Evolutionary conservation across 2,329 filamentous ascomycete genomes (phyloP).

Genomic region (Trichoderma sp.): DNA sequence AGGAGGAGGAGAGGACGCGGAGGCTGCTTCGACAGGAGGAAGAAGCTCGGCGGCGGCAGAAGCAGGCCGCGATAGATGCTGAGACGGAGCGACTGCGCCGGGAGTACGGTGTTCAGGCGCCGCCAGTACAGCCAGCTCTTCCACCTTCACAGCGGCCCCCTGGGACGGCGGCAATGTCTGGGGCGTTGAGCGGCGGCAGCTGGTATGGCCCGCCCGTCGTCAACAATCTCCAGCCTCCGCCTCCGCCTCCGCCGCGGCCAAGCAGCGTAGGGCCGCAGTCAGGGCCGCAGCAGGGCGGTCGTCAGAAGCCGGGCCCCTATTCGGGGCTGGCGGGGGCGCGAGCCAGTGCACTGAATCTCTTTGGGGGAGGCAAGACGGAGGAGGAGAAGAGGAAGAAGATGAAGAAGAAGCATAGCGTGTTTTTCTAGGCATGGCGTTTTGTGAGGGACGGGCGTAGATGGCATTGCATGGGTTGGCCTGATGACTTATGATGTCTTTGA

Average conservation of each 20-base stretch:
- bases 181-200: slow-evolving; percentile 27
- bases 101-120: slow-evolving; percentile 64
- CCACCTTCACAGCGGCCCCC: slow-evolving; percentile 42
- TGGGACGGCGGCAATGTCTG: slow-evolving; percentile 19
- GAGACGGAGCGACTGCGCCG: slow-evolving; percentile 81
- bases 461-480: background rate
- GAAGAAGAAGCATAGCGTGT: slow-evolving; percentile 53
- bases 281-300: slow-evolving; percentile 14
- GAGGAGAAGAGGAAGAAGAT: slow-evolving; percentile 47
- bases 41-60: slow-evolving; percentile 54
- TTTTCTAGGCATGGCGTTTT: slow-evolving; percentile 41
- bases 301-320: slow-evolving; percentile 33
- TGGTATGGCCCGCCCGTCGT: slow-evolving; percentile 30
- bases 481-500: background rate
- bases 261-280: slow-evolving; percentile 47
- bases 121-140: slow-evolving; percentile 33
- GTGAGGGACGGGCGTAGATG: background rate
- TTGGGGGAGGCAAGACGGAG: slow-evolving; percentile 41
- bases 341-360: slow-evolving; percentile 51
- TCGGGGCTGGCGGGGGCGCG: slow-evolving; percentile 46
- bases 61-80: slow-evolving; percentile 65
- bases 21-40: slow-evolving; percentile 69
- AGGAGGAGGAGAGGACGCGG: slow-evolving; percentile 61
- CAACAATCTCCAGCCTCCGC: slow-evolving; percentile 36
- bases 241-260: slow-evolving; percentile 47